Conservation (phyloP, 441 rosid genomes). For the Francoa sonchifolia region DNA sequence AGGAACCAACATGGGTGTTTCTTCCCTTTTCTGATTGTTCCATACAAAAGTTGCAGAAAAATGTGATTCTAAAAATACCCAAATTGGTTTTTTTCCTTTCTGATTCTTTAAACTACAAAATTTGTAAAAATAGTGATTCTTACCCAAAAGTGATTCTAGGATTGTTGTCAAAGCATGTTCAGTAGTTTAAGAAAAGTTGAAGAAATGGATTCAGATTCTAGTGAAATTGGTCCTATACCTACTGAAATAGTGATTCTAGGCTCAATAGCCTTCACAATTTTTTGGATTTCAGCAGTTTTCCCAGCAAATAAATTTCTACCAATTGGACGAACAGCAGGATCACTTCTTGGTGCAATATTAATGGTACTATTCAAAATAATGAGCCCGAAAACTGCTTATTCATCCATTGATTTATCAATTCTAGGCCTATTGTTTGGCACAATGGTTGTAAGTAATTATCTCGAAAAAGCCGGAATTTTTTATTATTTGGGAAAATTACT, state of each 20-base stretch:
- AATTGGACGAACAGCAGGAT: slow-evolving; percentile 80
- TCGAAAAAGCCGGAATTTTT: slow-evolving; percentile 74
- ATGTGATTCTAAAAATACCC: too few species aligned
- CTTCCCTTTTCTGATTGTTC: too few species aligned
- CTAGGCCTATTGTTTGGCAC: slow-evolving; percentile 86
- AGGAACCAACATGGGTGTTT: too few species aligned
- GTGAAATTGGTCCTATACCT: too few species aligned
- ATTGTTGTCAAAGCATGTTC: too few species aligned
- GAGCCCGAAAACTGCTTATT: slow-evolving; percentile 63
- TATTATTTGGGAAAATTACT: slow-evolving; percentile 57
- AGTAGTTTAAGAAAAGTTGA: too few species aligned
- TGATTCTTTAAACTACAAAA: too few species aligned
- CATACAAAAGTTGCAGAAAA: too few species aligned
- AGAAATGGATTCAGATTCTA: too few species aligned
- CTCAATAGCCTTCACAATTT: slow-evolving; percentile 47
- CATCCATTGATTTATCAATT: slow-evolving; percentile 69
- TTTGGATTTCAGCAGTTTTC: slow-evolving; percentile 82
- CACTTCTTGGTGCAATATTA: slow-evolving; percentile 66
- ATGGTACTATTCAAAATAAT: slow-evolving; percentile 68
- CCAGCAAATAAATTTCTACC: slow-evolving; percentile 70
- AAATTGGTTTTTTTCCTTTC: too few species aligned
- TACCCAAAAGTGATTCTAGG: too few species aligned
- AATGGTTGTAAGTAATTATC: slow-evolving; percentile 74
- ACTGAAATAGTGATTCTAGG: slow-evolving; percentile 39
- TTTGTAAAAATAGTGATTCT: too few species aligned